phyloP scores from a whole-genome alignment of 768 basidiomycete species.

The Terana coerulea region DNA sequence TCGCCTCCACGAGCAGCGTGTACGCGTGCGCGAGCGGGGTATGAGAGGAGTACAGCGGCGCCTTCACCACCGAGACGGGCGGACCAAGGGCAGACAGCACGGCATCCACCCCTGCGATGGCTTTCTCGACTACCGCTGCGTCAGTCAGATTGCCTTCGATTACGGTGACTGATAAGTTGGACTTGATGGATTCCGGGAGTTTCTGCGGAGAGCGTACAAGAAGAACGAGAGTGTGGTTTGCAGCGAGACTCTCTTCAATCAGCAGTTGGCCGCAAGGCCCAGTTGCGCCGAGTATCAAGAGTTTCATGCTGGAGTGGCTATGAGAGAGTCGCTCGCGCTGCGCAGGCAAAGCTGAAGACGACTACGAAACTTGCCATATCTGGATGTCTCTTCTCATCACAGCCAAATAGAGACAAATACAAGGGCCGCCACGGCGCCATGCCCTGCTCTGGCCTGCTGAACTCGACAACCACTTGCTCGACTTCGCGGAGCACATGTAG shows the following conservation, averaged over 20 bases:
- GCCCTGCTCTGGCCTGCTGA: too few species aligned
- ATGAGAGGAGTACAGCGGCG: slow-evolving; percentile 39
- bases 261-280: slow-evolving; percentile 57
- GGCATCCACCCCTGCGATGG: slow-evolving; percentile 54
- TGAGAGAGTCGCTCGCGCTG: background rate
- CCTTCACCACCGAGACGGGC: slow-evolving; percentile 31
- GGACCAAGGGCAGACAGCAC: slow-evolving; percentile 70
- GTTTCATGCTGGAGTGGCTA: slow-evolving; percentile 33
- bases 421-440: too few species aligned
- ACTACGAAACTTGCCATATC: background rate
- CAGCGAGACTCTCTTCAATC: slow-evolving; percentile 49
- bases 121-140: slow-evolving; percentile 41
- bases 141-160: slow-evolving; percentile 57
- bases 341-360: background rate
- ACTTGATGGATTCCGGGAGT: slow-evolving; percentile 46
- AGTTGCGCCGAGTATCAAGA: slow-evolving; percentile 70
- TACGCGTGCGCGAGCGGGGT: slow-evolving; percentile 66
- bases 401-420: too few species aligned
- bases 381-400: background rate
- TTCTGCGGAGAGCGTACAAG: slow-evolving; percentile 66
- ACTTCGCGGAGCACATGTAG: too few species aligned
- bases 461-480: too few species aligned
- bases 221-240: slow-evolving; percentile 46
- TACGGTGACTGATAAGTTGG: slow-evolving; percentile 43
- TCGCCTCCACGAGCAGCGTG: slow-evolving; percentile 46